Conservation (phyloP, 2,329 filamentous ascomycete species). For the Aspergillus sp. region DNA sequence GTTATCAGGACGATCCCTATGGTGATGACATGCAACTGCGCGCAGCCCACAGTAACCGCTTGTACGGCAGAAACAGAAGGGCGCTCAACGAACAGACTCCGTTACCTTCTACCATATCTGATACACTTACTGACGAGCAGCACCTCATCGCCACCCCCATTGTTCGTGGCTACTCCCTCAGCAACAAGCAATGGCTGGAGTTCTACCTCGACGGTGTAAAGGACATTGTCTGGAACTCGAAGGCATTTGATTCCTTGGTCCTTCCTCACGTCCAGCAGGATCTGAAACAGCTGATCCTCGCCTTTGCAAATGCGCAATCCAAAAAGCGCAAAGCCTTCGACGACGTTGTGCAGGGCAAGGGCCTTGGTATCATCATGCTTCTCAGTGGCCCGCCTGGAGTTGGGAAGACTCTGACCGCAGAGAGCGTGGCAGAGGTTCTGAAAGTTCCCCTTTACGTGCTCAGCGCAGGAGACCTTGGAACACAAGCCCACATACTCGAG, state of each 20-base stretch:
- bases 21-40: background rate
- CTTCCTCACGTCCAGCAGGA: background rate
- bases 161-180: background rate
- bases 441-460: conserved; percentile 56
- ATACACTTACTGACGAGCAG: background rate
- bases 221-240: conserved; percentile 14
- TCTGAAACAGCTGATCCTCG: conserved; percentile 3
- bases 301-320: background rate
- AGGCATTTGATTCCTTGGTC: background rate
- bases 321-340: background rate
- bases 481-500: conserved; percentile 49
- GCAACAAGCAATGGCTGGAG: conserved; percentile 14
- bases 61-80: background rate
- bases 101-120: background rate
- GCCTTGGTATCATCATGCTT: background rate
- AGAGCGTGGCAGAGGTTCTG: conserved; percentile 54
- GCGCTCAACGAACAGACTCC: background rate
- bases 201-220: conserved; percentile 9
- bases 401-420: conserved; percentile 7
- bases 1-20: background rate
- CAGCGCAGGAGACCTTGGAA: conserved; percentile 54
- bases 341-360: background rate
- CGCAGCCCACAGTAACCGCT: background rate
- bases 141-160: background rate
- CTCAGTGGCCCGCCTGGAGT: background rate